Evolutionary conservation across 1,284 basidiomycete genomes (phyloP), one percentile per base, ranked within the genome.

Genomic region (Porodaedalea pini): DNA sequence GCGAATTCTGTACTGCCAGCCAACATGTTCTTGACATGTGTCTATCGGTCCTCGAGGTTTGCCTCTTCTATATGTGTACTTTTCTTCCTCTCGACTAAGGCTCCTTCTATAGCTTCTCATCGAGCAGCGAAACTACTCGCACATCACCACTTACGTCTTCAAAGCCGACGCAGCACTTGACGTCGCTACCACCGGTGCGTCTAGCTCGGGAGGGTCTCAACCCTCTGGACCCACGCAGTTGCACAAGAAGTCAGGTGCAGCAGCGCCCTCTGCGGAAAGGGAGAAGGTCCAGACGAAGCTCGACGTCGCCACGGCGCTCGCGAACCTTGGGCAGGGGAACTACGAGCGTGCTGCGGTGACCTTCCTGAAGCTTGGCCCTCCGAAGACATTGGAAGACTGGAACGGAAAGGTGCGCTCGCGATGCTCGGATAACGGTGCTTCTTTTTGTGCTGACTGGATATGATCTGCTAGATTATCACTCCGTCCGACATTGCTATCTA

Each of bases 161-260:
- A 96, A 96, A 73, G 93, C 92, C 6, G 92, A 94, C 57, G 84
- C 88, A 0, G 90, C 92, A 0, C 76, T 95, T 27, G 91, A 94
- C 48, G 80, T 86, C 2, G 63, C 72, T 6, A 61, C 68, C 21
- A 57, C 58, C 15, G 60, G 63, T 19, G 56, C 59, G 41, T 55
- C 57, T 39, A 57, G 57, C 25, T 49, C 61, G 17, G 48, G 55
- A 23, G 49, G 60, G 11, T 47, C 59, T 63, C 67, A 43, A 64
- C 56, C 49, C 61, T 69, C 6, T 43, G 63, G 19, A 62, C 68
- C 11, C 60, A 64, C 27, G 53, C 69, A 8, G 64, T 69, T 34
- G 55, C 71, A 13, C 34, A 32, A 49, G 8, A 58, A 56, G 48
- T 48, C 34, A 10, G 71, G 74, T 43, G 73, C 75, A 61, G 58